Evolutionary conservation across 2,329 filamentous ascomycete species (phyloP).

Genomic region (Aspergillus thermomutatus): DNA sequence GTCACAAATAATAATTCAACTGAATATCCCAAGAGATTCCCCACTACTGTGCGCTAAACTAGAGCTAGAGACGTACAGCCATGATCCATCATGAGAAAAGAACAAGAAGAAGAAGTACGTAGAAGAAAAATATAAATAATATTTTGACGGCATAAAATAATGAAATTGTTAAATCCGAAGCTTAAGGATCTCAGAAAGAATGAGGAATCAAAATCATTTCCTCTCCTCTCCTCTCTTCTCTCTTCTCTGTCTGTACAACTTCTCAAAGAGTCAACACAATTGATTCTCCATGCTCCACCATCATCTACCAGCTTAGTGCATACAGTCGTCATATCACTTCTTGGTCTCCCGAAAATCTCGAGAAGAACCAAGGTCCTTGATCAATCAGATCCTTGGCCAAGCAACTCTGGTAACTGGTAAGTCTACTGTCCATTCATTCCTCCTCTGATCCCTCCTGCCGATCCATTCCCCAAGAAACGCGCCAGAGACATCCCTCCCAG

Average conservation of each 20-base stretch:
- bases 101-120: background rate
- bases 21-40: background rate
- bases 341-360: background rate
- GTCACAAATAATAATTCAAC: background rate
- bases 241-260: background rate
- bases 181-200: background rate
- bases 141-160: background rate
- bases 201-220: background rate
- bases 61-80: background rate
- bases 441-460: slow-evolving; percentile 34
- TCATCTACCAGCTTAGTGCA: too few species aligned
- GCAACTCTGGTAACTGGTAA: background rate
- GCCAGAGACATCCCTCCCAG: slow-evolving; percentile 6
- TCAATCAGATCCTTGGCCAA: background rate
- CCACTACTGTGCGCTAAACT: background rate
- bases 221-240: background rate
- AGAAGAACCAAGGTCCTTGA: background rate
- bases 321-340: background rate
- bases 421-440: background rate
- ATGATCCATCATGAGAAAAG: background rate
- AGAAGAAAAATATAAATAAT: background rate
- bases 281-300: slow-evolving; percentile 9
- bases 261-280: background rate
- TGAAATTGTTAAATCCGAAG: background rate
- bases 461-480: slow-evolving; percentile 29